These are phyloP conservation scores for Achaetomiella virescens DNA, from an alignment of 495 filamentous ascomycete genomes.

Conservation along the genomic window DNA sequence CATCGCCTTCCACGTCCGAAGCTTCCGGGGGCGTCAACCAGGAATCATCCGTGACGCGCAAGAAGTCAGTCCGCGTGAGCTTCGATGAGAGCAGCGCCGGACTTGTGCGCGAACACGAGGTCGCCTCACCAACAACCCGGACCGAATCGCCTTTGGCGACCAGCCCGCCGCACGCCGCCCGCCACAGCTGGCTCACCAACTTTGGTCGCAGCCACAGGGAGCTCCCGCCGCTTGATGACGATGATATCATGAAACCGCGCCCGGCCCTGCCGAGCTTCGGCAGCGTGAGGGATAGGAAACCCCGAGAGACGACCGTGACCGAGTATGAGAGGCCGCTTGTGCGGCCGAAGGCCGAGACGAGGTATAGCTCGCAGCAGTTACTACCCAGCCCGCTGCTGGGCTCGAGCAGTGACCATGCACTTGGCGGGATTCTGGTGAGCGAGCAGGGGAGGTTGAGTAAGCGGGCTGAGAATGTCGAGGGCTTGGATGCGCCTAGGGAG, in stretches of 20 bases:
- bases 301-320: slow-evolving; percentile 25
- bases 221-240: slow-evolving; percentile 45
- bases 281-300: slow-evolving; percentile 57
- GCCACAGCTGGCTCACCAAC: slow-evolving; percentile 49
- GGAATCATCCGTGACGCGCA: slow-evolving; percentile 51
- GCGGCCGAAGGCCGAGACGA: slow-evolving; percentile 35
- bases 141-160: slow-evolving; percentile 42
- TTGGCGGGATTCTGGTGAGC: slow-evolving; percentile 49
- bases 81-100: slow-evolving; percentile 65
- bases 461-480: slow-evolving; percentile 37
- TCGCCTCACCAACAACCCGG: slow-evolving; percentile 44
- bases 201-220: slow-evolving; percentile 47
- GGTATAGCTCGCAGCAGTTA: slow-evolving; percentile 17
- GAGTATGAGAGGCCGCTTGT: slow-evolving; percentile 46
- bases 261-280: slow-evolving; percentile 79
- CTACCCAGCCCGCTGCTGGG: slow-evolving; percentile 22
- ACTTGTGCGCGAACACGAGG: slow-evolving; percentile 50
- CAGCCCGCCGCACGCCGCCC: slow-evolving; percentile 47
- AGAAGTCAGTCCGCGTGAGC: slow-evolving; percentile 71
- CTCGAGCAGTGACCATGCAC: slow-evolving; percentile 58
- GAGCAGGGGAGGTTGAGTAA: slow-evolving; percentile 37
- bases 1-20: slow-evolving; percentile 40
- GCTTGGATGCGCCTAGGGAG: slow-evolving; percentile 45
- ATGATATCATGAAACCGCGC: slow-evolving; percentile 68
- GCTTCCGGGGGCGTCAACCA: slow-evolving; percentile 32